Evolutionary conservation across 495 filamentous ascomycete species (phyloP).

Genomic region (Bathelium albidoporum): DNA sequence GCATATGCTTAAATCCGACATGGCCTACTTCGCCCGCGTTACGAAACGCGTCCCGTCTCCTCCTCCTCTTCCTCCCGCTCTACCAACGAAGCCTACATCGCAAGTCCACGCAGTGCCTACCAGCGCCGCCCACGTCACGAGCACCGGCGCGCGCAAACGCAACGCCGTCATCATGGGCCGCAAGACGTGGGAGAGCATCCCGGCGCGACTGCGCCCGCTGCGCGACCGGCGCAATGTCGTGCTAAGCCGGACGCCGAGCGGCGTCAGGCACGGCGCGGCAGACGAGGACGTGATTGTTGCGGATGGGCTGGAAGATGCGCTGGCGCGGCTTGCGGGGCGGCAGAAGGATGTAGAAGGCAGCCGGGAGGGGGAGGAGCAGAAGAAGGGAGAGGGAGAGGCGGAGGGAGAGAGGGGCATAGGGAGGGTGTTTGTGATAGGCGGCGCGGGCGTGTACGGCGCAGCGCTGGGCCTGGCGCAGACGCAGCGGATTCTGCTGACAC

Average conservation of each 20-base stretch:
- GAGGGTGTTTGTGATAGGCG: slow-evolving; percentile 78
- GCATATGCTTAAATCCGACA: slow-evolving; percentile 77
- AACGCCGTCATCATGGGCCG: slow-evolving; percentile 96
- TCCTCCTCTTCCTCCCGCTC: background rate
- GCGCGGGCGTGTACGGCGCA: slow-evolving; percentile 68
- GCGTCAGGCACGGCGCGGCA: slow-evolving; percentile 19
- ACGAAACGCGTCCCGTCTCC: slow-evolving; percentile 52
- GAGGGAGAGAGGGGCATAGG: slow-evolving; percentile 28
- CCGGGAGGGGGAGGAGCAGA: no score
- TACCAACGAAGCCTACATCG: no score
- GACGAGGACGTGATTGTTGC: slow-evolving; percentile 29
- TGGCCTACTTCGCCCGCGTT: slow-evolving; percentile 87
- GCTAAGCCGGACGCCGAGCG: slow-evolving; percentile 43
- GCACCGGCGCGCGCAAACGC: slow-evolving; percentile 23
- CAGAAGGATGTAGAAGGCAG: no score
- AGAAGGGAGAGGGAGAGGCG: slow-evolving; percentile 5
- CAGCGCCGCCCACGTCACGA: slow-evolving; percentile 3
- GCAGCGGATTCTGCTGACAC: slow-evolving; percentile 51
- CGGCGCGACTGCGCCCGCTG: slow-evolving; percentile 64
- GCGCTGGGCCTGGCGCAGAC: slow-evolving; percentile 41
- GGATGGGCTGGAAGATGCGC: background rate
- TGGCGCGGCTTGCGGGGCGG: slow-evolving; percentile 43
- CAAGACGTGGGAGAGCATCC: slow-evolving; percentile 89
- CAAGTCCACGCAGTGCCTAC: no score
- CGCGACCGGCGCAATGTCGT: slow-evolving; percentile 69